Evolutionary conservation across 1,284 basidiomycete genomes (phyloP), one percentile per base, ranked within the genome.

Genomic region (Boletus sp.): DNA sequence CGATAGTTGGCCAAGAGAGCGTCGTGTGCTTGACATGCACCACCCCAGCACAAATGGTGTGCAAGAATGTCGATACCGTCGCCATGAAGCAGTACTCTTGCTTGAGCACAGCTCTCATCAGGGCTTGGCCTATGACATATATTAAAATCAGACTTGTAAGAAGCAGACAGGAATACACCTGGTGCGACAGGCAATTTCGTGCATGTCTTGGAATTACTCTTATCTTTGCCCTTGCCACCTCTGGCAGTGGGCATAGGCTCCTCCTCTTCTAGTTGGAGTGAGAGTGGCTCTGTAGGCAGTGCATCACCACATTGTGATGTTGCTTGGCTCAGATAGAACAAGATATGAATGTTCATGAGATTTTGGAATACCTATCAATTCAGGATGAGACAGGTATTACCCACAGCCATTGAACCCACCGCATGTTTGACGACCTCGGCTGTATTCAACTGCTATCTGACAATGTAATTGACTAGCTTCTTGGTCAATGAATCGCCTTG

Each of bases 1-100:
- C 91, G 94, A 71, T 90, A 92, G 71, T 96, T 88, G 2, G 89
- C 84, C 2, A 99, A 81, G 7, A 98, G 74, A 24, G 89, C 81
- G 4, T 88, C 83, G 91, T 82, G 71, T 98, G 94, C 29, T 84
- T 83, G 53, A 94, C 76, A 62, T 93, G 84, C 49, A 99, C 80
- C 8, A 89, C 86, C 8, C 93, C 92, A 4, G 85, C 83, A 33
- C 89, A 85, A 54, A 98, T 86, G 2, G 94, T 92, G 31, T 90
- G 86, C 51, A 97, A 78, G 76, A 96, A 96, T 0, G 89, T 88
- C 2, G 91, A 85, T 37, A 94, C 80, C 27, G 91, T 82, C 48
- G 89, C 84, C 63, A 93, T 85, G 73, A 96, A 92, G 7, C 85
- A 74, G 64, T 94, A 89, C 63, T 95, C 91, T 61, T 82, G 78